Evolutionary conservation across 441 rosid species (phyloP).

Genomic region (Isatis lusitanica): DNA sequence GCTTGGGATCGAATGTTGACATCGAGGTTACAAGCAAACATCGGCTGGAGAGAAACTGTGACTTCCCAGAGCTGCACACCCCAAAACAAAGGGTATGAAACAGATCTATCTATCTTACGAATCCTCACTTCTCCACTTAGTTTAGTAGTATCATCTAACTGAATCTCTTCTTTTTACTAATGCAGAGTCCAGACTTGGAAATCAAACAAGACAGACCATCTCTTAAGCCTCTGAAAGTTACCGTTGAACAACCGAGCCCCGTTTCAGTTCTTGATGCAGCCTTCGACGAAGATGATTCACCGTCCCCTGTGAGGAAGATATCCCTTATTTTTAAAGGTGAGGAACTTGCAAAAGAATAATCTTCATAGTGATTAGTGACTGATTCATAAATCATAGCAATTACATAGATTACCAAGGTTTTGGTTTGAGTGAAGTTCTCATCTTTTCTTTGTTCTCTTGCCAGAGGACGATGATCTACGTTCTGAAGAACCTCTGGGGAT

Average conservation of each 20-base stretch:
- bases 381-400: neutral
- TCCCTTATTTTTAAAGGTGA: slow-evolving; percentile 68
- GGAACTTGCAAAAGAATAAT: neutral
- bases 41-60: slow-evolving; percentile 42
- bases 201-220: slow-evolving; percentile 37
- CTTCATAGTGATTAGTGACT: neutral
- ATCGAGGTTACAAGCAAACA: slow-evolving; percentile 64
- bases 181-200: slow-evolving; percentile 53
- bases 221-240: slow-evolving; percentile 40
- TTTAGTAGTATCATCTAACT: slow-evolving; percentile 8
- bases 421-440: slow-evolving; percentile 18
- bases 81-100: slow-evolving; percentile 47
- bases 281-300: slow-evolving; percentile 71
- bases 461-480: slow-evolving; percentile 50
- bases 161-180: slow-evolving; percentile 25
- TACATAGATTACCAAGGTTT: neutral
- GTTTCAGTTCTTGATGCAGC: slow-evolving; percentile 89
- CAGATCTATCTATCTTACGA: slow-evolving; percentile 23
- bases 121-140: slow-evolving; percentile 5
- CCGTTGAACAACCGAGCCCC: slow-evolving; percentile 92
- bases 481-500: slow-evolving; percentile 52
- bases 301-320: slow-evolving; percentile 78
- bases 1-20: slow-evolving; percentile 52
- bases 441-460: slow-evolving; percentile 24
- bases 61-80: slow-evolving; percentile 38